Evolutionary conservation across 2,329 filamentous ascomycete species (phyloP).

Genomic region (Aspergillus udagawae): DNA sequence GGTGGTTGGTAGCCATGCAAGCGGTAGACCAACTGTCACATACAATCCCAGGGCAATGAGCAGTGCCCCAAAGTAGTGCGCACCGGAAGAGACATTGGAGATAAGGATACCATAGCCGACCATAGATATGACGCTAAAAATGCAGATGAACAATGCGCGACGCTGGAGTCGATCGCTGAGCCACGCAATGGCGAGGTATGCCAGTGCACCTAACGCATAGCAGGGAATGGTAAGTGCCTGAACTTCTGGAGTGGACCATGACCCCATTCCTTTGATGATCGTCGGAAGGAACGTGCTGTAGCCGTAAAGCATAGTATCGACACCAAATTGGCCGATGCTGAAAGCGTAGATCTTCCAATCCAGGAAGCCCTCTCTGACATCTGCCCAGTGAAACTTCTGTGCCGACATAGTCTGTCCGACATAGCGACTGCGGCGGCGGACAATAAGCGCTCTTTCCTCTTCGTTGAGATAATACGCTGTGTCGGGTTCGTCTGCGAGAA

Average conservation of each 20-base stretch:
- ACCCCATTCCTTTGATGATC: conserved; percentile 67
- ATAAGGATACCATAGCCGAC: conserved; percentile 67
- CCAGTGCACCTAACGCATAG: conserved; percentile 67
- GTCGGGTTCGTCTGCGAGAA: conserved; percentile 64
- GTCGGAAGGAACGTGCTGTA: conserved; percentile 75
- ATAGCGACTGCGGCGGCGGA: conserved; percentile 47
- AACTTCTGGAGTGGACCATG: conserved; percentile 60
- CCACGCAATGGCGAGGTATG: conserved; percentile 63
- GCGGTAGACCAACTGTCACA: conserved; percentile 51
- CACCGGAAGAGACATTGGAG: conserved; percentile 55
- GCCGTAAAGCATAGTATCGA: conserved; percentile 73
- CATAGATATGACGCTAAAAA: conserved; percentile 61
- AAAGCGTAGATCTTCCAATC: conserved; percentile 77
- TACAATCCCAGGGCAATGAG: conserved; percentile 73
- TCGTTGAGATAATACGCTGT: conserved; percentile 58
- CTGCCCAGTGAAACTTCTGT: conserved; percentile 55
- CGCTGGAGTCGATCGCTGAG: conserved; percentile 65
- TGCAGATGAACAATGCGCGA: conserved; percentile 61
- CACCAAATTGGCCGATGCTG: conserved; percentile 65
- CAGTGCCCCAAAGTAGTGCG: conserved; percentile 73
- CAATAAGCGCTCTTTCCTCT: conserved; percentile 58
- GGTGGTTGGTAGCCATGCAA: conserved; percentile 62
- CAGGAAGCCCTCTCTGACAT: conserved; percentile 62
- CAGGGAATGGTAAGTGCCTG: conserved; percentile 76
- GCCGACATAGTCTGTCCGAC: conserved; percentile 47